These are phyloP conservation scores for Boletus subcaerulescens DNA, from an alignment of 768 basidiomycete genomes.

Conservation along the genomic window DNA sequence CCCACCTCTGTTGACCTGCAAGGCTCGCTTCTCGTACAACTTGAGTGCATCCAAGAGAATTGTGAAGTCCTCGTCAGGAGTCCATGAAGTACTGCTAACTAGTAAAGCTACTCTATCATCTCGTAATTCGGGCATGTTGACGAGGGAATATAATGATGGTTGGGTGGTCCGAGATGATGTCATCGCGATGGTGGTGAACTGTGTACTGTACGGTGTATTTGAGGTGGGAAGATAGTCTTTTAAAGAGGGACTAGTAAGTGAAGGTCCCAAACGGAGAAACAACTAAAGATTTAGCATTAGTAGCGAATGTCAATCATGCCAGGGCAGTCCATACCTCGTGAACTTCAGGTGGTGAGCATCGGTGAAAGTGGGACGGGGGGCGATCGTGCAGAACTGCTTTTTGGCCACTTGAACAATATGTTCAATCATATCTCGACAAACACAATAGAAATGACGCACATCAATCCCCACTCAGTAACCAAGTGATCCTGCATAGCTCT, in stretches of 20 bases:
- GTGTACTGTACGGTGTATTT: constrained; percentile 54
- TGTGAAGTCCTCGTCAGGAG: constrained; percentile 92
- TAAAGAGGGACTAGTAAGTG: constrained; percentile 35
- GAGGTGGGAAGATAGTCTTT: constrained; percentile 53
- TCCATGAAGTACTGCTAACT: constrained; percentile 95
- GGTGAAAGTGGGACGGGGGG: constrained; percentile 82
- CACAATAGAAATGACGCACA: constrained; percentile 46
- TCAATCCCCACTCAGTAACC: constrained; percentile 67
- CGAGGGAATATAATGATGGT: constrained; percentile 12
- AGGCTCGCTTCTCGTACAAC: constrained; percentile 63
- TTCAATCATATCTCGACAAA: constrained; percentile 2
- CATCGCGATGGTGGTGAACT: constrained; percentile 49
- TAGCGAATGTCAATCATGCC: not conserved
- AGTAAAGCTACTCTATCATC: constrained; percentile 79
- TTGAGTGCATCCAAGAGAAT: constrained; percentile 75
- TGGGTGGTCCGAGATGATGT: constrained; percentile 23
- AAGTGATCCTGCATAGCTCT: constrained; percentile 77
- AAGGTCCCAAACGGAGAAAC: constrained; percentile 46
- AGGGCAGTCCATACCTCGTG: constrained; percentile 59
- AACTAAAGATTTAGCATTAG: constrained; percentile 35
- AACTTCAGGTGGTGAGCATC: constrained; percentile 61
- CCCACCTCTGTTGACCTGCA: constrained; percentile 25
- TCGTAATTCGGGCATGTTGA: constrained; percentile 49
- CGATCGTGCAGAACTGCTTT: constrained; percentile 84
- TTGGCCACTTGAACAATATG: constrained; percentile 55